Base-by-base conservation (phyloP, 2,329 filamentous ascomycete genomes). In the Hypoxylon sp. region DNA sequence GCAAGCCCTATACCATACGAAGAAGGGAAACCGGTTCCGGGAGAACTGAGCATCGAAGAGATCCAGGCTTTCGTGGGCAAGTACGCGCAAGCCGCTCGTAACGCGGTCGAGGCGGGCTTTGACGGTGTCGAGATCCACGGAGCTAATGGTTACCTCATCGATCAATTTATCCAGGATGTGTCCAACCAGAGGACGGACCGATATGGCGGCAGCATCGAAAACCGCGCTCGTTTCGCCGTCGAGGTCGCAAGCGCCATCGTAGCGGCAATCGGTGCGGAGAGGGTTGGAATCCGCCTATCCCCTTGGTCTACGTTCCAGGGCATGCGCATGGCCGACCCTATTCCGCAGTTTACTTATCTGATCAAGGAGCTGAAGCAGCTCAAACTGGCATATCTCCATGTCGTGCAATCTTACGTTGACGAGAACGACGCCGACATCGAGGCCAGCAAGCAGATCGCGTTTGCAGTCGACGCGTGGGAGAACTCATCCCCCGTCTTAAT, bases 1-100 rank as follows among this genome's bases (percentile, higher is more conserved):
- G 77, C 78, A 1, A 77, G 73, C 57, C 70, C 71, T 4, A 72
- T 77, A 28, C 72, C 79, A 0, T 75, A 72, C 32, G 61, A 55
- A 45, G 70, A 70, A 45, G 62, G 67, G 11, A 67, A 71, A 33
- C 65, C 72, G 5, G 54, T 56, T 0, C 90, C 90, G 1, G 85
- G 83, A 58, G 87, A 83, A 24, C 85, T 93, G 85, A 89, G 86
- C 0, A 78, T 85, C 22, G 78, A 83, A 1, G 90, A 93, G 44
- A 93, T 94, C 61, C 82, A 87, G 61, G 76, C 84, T 4, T 79
- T 89, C 67, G 90, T 91, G 77, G 74, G 75, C 4, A 85, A 86
- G 2, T 93, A 85, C 78, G 84, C 82, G 1, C 83, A 81, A 0
- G 83, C 82, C 0, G 79, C 83, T 0, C 79, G 82, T 68, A 80